A percentile compares a stretch with the other conserved stretches of the same genome.
Conservation (phyloP, 164 flowering plant species). For the Buxus sempervirens region DNA sequence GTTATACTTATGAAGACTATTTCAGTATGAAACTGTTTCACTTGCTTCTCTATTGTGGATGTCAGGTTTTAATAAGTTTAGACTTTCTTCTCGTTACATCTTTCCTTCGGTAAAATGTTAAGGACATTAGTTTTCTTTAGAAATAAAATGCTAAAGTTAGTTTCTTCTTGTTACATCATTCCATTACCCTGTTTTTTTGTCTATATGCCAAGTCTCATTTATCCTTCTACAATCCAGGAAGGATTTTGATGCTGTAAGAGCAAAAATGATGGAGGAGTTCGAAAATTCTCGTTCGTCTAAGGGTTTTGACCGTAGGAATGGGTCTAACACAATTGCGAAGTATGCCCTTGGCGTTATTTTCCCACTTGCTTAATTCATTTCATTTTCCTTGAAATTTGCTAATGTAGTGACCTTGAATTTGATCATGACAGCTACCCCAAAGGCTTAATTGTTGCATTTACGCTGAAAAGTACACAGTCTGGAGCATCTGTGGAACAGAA, state of each 20-base stretch:
- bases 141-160: too few relatives aligned
- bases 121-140: not conserved
- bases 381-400: not conserved
- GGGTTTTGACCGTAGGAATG: conserved; percentile 30
- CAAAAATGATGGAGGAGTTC: conserved; percentile 37
- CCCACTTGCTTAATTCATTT: not conserved
- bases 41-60: too few relatives aligned
- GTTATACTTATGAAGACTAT: too few relatives aligned
- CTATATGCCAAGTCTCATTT: not conserved
- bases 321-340: conserved; percentile 37
- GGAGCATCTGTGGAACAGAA: conserved; percentile 31
- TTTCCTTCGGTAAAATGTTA: too few relatives aligned
- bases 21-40: too few relatives aligned
- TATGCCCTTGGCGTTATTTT: conserved; percentile 23
- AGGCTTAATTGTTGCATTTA: conserved; percentile 80
- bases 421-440: conserved; percentile 69
- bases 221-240: conserved; percentile 45
- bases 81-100: too few relatives aligned
- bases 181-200: too few relatives aligned
- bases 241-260: conserved; percentile 70
- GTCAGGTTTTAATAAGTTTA: too few relatives aligned
- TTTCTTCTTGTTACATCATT: too few relatives aligned
- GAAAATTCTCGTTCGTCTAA: conserved; percentile 30
- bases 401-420: conserved; percentile 7
- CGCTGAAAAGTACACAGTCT: conserved; percentile 41